Percentiles rank a stretch among this genome's conserved stretches.
These are phyloP conservation scores for Rubia tinctorum DNA, from an alignment of 305 asterid genomes.

Conservation along the genomic window DNA sequence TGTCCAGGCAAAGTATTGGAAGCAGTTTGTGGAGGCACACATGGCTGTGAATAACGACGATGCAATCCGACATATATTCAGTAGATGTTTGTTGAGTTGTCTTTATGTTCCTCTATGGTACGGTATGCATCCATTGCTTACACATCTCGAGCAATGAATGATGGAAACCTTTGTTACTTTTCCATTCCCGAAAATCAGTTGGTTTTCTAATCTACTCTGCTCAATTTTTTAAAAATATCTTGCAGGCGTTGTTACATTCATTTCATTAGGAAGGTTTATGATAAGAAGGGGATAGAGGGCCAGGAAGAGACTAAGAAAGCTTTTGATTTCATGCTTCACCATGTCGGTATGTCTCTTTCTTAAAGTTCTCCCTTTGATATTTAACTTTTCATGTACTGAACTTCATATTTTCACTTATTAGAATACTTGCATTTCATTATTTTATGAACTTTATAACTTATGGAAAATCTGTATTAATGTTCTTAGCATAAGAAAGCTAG, in stretches of 20 bases:
- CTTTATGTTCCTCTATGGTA: slow-evolving; percentile 94
- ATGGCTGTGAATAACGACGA: slow-evolving; percentile 91
- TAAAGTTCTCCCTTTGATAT: too few relatives aligned
- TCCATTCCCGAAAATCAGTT: not conserved
- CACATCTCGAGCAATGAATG: not conserved
- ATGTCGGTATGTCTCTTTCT: slow-evolving; percentile 1
- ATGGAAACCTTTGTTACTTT: not conserved
- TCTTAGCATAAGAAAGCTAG: too few relatives aligned
- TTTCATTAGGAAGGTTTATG: slow-evolving; percentile 81
- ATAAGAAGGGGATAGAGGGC: slow-evolving; percentile 80
- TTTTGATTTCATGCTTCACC: slow-evolving; percentile 83
- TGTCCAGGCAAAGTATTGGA: slow-evolving; percentile 86
- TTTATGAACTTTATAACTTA: too few relatives aligned
- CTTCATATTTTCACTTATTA: too few relatives aligned
- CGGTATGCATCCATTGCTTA: not conserved
- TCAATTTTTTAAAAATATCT: not conserved
- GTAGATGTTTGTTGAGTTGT: slow-evolving; percentile 91
- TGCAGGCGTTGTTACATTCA: slow-evolving; percentile 93
- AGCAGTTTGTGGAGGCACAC: slow-evolving; percentile 89
- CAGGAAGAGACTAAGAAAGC: slow-evolving; percentile 95
- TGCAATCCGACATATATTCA: slow-evolving; percentile 75
- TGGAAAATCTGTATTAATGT: too few relatives aligned
- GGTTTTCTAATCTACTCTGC: not conserved
- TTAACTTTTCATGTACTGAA: too few relatives aligned
- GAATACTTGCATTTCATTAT: too few relatives aligned